Evolutionary conservation across 768 basidiomycete genomes (phyloP).

Genomic region (Sarcodon aspratus): DNA sequence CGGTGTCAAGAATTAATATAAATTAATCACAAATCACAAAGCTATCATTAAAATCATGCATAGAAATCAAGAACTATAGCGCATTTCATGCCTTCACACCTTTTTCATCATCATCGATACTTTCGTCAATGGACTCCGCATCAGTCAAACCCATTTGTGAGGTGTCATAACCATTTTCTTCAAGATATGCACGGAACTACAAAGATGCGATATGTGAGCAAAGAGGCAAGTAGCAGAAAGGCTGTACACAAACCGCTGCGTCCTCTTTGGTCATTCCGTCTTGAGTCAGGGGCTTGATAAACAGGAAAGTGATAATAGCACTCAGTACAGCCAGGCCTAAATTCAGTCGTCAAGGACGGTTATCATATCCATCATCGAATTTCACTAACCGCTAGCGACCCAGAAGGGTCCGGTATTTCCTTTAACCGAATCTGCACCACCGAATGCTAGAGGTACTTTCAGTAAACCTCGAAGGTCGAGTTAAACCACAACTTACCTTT

Average conservation of each 20-base stretch:
- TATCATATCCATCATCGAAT: background rate
- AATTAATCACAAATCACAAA: no score
- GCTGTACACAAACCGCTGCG: slow-evolving; percentile 30
- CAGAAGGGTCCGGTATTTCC: slow-evolving; percentile 85
- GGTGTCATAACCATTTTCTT: slow-evolving; percentile 70
- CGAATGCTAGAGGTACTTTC: slow-evolving; percentile 34
- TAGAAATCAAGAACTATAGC: no score
- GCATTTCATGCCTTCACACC: background rate
- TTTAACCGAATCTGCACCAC: slow-evolving; percentile 33
- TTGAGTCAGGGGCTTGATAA: slow-evolving; percentile 60
- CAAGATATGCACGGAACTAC: slow-evolving; percentile 77
- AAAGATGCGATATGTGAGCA: background rate
- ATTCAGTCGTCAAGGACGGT: no score
- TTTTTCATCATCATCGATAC: background rate
- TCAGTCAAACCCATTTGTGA: slow-evolving; percentile 49
- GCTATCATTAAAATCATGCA: no score
- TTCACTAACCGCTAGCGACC: slow-evolving; percentile 55
- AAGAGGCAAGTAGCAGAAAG: background rate
- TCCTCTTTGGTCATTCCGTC: slow-evolving; percentile 81
- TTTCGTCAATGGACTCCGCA: slow-evolving; percentile 7
- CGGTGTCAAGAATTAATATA: no score
- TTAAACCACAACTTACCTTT: slow-evolving; percentile 25
- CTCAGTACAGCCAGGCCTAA: slow-evolving; percentile 65
- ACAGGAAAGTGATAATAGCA: slow-evolving; percentile 59
- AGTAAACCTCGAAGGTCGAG: background rate